A percentile compares a stretch with the other conserved stretches of the same genome.
These are phyloP conservation scores for Eremochloa ophiuroides DNA, from an alignment of 176 grass and related monocot genomes.

Conservation along the genomic window DNA sequence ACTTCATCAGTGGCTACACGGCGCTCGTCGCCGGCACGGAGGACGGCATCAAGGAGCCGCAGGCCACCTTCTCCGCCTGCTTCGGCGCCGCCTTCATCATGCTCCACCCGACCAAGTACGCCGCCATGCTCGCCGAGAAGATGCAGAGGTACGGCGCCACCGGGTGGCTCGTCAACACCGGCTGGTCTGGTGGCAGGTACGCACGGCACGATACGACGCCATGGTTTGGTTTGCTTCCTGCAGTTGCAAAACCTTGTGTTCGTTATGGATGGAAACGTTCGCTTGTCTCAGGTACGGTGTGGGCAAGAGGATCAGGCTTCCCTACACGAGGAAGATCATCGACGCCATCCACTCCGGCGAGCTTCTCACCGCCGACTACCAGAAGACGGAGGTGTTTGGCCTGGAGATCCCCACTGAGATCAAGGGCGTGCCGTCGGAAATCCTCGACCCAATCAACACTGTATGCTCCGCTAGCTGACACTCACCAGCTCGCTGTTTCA, in stretches of 20 bases:
- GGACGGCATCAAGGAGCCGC: slow-evolving; percentile 94
- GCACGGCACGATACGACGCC: background rate
- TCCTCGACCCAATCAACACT: slow-evolving; percentile 92
- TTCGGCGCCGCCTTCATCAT: slow-evolving; percentile 98
- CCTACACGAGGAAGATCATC: slow-evolving; percentile 91
- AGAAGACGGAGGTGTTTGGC: slow-evolving; percentile 87
- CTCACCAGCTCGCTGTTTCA: background rate
- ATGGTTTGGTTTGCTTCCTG: background rate
- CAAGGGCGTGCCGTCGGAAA: slow-evolving; percentile 78
- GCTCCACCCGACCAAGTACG: slow-evolving; percentile 98
- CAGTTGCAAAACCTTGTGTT: background rate
- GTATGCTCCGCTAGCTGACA: slow-evolving; percentile 35
- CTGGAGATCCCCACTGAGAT: slow-evolving; percentile 86
- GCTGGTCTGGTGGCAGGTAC: slow-evolving; percentile 96
- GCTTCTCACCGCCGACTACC: slow-evolving; percentile 75
- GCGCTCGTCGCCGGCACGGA: slow-evolving; percentile 93
- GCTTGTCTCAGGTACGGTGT: slow-evolving; percentile 75
- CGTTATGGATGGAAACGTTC: too few species aligned
- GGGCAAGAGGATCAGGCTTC: slow-evolving; percentile 85
- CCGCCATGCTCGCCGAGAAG: slow-evolving; percentile 97
- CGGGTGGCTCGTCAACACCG: slow-evolving; percentile 97
- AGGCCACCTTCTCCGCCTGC: slow-evolving; percentile 96
- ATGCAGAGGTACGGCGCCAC: slow-evolving; percentile 97
- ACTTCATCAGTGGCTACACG: slow-evolving; percentile 99
- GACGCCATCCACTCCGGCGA: slow-evolving; percentile 95